phyloP scores from a whole-genome alignment of 441 rosid species.

The Erodium trifolium region DNA sequence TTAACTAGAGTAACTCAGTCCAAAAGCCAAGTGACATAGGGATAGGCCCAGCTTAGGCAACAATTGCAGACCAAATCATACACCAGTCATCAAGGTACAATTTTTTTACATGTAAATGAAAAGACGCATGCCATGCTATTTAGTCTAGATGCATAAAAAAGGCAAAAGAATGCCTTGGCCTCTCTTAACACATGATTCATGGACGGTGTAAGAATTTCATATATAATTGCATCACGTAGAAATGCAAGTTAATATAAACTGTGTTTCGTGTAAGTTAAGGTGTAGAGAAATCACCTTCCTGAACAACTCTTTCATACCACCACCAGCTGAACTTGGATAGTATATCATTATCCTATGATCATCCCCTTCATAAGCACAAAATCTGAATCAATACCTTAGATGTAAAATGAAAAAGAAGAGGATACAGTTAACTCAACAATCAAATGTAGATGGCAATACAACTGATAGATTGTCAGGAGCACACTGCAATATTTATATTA shows the following conservation, averaged over 20 bases:
- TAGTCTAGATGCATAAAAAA: neutral
- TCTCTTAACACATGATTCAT: neutral
- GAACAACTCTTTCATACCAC: constrained; percentile 99
- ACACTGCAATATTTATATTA: neutral
- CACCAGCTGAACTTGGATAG: constrained; percentile 98
- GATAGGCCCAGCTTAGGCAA: neutral
- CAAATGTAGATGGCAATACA: constrained; percentile 9
- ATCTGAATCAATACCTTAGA: constrained; percentile 13
- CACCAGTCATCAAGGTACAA: neutral
- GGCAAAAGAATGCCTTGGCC: neutral
- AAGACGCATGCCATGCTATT: neutral
- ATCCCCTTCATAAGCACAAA: constrained; percentile 58
- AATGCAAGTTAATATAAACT: constrained; percentile 1
- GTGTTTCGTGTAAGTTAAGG: neutral
- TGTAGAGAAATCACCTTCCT: constrained; percentile 57
- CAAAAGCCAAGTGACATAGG: constrained; percentile 3
- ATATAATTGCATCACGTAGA: neutral
- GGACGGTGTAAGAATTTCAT: neutral
- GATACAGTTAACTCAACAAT: neutral
- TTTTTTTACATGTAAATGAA: constrained; percentile 1
- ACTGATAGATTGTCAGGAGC: neutral
- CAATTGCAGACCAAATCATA: neutral
- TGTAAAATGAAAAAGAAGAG: constrained; percentile 17
- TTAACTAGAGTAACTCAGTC: constrained; percentile 2
- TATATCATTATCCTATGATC: constrained; percentile 98